A percentile compares a stretch with the other conserved stretches of the same genome.
Conservation (phyloP, 192 early-diverging fungal species). For the Coemansia sp. region DNA sequence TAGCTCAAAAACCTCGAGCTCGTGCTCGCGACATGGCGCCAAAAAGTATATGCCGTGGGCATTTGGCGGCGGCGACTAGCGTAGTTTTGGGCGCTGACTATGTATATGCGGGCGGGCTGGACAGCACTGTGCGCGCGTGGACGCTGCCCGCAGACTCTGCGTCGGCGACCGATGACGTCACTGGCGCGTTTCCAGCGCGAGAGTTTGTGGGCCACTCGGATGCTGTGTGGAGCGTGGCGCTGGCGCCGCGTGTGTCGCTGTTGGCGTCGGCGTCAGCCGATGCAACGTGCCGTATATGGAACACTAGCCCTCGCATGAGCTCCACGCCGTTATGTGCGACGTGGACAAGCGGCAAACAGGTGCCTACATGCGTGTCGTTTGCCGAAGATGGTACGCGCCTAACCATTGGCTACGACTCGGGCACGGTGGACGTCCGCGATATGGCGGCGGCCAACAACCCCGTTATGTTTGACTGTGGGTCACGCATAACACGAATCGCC, state of each 20-base stretch:
- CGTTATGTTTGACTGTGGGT: not conserved
- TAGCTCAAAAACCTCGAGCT: slow-evolving; percentile 10
- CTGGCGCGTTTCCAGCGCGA: slow-evolving; percentile 21
- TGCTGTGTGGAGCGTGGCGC: slow-evolving; percentile 48
- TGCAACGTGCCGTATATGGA: slow-evolving; percentile 37
- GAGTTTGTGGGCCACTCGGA: slow-evolving; percentile 30
- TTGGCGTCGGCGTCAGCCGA: slow-evolving; percentile 50
- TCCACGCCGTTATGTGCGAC: slow-evolving; percentile 1
- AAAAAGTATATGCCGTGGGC: slow-evolving; percentile 28
- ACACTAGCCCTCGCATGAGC: not conserved
- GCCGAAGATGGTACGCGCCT: slow-evolving; percentile 7
- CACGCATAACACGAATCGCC: slow-evolving; percentile 7
- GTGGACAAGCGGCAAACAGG: not conserved
- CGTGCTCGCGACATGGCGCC: slow-evolving; percentile 14
- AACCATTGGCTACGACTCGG: slow-evolving; percentile 9
- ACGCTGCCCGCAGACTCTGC: slow-evolving; percentile 5
- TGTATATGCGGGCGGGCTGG: slow-evolving; percentile 46
- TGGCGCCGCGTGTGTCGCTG: slow-evolving; percentile 12
- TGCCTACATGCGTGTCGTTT: slow-evolving; percentile 21
- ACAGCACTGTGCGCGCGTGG: slow-evolving; percentile 41
- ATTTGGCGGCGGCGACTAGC: slow-evolving; percentile 45
- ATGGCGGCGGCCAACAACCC: not conserved
- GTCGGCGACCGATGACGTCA: slow-evolving; percentile 17
- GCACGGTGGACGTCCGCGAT: slow-evolving; percentile 2
- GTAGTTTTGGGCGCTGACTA: slow-evolving; percentile 13